Conservation (phyloP, 2,329 filamentous ascomycete species). For the Alternaria metachromatica region DNA sequence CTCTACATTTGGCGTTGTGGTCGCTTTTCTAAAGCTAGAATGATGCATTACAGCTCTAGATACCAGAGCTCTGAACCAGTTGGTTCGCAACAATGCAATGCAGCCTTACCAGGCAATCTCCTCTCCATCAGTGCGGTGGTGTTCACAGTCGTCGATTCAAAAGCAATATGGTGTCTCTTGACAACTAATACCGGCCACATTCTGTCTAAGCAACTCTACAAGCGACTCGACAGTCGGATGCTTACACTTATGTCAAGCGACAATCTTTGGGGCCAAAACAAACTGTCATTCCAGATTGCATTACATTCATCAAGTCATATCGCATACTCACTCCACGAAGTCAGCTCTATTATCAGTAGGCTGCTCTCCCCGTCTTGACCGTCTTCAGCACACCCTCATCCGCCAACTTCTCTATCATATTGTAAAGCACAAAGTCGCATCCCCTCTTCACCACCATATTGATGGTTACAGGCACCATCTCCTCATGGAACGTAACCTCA, state of each 20-base stretch:
- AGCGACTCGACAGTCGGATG: background rate
- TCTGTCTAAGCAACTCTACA: background rate
- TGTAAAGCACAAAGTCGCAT: constrained; percentile 53
- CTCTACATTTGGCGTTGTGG: constrained; percentile 39
- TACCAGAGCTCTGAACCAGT: constrained; percentile 24
- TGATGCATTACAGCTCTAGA: constrained; percentile 38
- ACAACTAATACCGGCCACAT: background rate
- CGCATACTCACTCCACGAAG: background rate
- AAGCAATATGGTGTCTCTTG: constrained; percentile 2
- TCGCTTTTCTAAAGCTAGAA: constrained; percentile 41
- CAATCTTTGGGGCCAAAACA: background rate
- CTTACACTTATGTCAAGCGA: background rate
- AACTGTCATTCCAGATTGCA: background rate
- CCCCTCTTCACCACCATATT: constrained; percentile 53
- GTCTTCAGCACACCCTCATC: constrained; percentile 48
- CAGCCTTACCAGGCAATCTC: constrained; percentile 24
- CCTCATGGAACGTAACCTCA: constrained; percentile 49
- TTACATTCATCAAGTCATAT: background rate
- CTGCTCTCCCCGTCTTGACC: constrained; percentile 52
- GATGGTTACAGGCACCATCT: constrained; percentile 54
- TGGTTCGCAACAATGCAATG: constrained; percentile 36
- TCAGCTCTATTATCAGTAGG: constrained; percentile 15
- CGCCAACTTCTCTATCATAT: constrained; percentile 52
- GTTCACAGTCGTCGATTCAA: background rate
- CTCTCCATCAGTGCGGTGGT: constrained; percentile 4